phyloP scores from a whole-genome alignment of 78 protist genomes.

The Kipferlia bialata region DNA sequence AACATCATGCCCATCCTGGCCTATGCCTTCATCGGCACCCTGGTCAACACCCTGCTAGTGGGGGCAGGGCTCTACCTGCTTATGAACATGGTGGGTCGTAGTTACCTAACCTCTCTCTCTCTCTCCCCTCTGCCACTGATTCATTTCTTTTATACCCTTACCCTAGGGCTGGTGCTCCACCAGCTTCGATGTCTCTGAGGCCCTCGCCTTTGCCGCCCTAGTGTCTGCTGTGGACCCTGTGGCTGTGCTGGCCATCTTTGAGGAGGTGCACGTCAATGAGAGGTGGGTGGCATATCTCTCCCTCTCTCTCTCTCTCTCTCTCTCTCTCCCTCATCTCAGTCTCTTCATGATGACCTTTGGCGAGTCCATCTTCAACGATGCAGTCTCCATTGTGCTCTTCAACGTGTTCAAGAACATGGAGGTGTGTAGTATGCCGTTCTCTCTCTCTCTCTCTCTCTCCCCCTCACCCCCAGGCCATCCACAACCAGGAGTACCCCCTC shows the following conservation, averaged over 20 bases:
- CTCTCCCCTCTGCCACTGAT: too few species aligned
- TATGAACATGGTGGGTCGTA: not conserved
- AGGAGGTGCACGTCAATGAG: constrained; percentile 31
- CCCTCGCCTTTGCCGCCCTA: constrained; percentile 60
- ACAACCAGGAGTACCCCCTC: too few species aligned
- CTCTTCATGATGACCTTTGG: constrained; percentile 41
- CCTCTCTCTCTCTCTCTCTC: too few species aligned
- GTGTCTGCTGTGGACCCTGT: constrained; percentile 79
- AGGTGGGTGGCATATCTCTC: too few species aligned
- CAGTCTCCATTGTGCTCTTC: constrained; percentile 32
- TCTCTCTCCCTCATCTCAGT: too few species aligned
- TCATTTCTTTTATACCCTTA: too few species aligned
- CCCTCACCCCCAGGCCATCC: too few species aligned
- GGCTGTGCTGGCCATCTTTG: constrained; percentile 68
- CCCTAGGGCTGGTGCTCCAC: too few species aligned
- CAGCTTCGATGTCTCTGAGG: not conserved
- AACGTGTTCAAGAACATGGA: not conserved
- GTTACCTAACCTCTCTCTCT: too few species aligned
- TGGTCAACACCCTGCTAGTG: constrained; percentile 49
- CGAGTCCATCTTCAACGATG: constrained; percentile 41
- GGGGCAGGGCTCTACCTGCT: constrained; percentile 19
- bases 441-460: too few species aligned
- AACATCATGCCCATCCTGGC: constrained; percentile 50
- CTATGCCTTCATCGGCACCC: constrained; percentile 73
- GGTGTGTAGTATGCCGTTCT: not conserved